Evolutionary conservation across 495 filamentous ascomycete genomes (phyloP).

Genomic region (Neurospora sp.): DNA sequence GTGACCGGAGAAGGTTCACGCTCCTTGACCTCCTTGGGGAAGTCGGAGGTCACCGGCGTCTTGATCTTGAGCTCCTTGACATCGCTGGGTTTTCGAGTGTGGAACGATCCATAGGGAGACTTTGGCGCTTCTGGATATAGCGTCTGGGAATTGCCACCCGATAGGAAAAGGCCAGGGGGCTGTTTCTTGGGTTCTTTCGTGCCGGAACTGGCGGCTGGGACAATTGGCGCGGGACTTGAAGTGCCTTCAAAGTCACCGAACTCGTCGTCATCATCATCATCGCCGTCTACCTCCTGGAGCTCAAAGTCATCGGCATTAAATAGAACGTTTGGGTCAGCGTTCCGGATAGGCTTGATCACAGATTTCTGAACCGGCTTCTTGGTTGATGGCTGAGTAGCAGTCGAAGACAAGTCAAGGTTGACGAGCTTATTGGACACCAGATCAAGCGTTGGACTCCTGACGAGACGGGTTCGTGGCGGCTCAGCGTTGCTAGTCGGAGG

Average conservation of each 20-base stretch:
- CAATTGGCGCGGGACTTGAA: background rate
- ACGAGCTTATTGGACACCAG: slow-evolving; percentile 35
- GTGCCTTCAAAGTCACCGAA: slow-evolving; percentile 40
- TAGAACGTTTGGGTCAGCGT: slow-evolving; percentile 32
- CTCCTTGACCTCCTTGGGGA: slow-evolving; percentile 18
- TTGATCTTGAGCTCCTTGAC: slow-evolving; percentile 30
- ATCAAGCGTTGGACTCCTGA: slow-evolving; percentile 34
- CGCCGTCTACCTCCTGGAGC: slow-evolving; percentile 12
- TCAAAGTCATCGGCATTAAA: slow-evolving; percentile 42
- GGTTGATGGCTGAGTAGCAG: slow-evolving; percentile 9
- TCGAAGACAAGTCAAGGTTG: slow-evolving; percentile 15
- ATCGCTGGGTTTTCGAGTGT: slow-evolving; percentile 37
- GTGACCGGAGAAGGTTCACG: slow-evolving; percentile 32
- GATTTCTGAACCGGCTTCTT: slow-evolving; percentile 9
- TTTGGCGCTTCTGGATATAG: slow-evolving; percentile 36
- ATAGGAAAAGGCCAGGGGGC: slow-evolving; percentile 22
- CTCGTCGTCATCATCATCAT: slow-evolving; percentile 33
- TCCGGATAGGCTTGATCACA: slow-evolving; percentile 7
- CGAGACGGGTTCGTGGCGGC: slow-evolving; percentile 18
- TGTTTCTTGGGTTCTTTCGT: slow-evolving; percentile 11
- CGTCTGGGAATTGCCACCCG: slow-evolving; percentile 4
- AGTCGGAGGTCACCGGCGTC: slow-evolving; percentile 24
- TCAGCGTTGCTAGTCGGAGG: background rate
- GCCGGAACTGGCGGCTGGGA: slow-evolving; percentile 4
- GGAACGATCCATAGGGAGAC: slow-evolving; percentile 38